Conservation (phyloP, 2,329 filamentous ascomycete species). For the Colletotrichum sp. region DNA sequence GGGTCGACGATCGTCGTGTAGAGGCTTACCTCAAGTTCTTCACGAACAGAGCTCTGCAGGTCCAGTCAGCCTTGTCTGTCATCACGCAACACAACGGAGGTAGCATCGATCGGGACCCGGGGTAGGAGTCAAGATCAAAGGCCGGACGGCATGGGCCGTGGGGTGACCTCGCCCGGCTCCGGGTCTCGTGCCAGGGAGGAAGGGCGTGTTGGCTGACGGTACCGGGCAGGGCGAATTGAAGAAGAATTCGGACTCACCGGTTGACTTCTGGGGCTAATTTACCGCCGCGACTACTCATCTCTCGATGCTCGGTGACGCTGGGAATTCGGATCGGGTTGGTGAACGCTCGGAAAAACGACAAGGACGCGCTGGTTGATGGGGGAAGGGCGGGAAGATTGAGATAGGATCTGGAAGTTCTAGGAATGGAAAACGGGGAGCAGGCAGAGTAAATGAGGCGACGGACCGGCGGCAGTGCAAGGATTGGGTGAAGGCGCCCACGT, state of each 20-base stretch:
- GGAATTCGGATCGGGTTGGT: conserved; percentile 18
- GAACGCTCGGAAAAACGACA: conserved; percentile 28
- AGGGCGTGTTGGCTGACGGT: neutral
- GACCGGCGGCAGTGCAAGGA: conserved; percentile 20
- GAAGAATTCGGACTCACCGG: conserved; percentile 66
- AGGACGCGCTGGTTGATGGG: conserved; percentile 29
- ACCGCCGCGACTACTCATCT: conserved; percentile 95
- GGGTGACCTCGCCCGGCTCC: conserved; percentile 4
- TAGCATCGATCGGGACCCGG: neutral
- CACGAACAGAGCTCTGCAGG: conserved; percentile 92
- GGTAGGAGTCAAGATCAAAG: neutral
- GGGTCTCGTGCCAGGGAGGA: conserved; percentile 14
- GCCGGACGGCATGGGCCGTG: conserved; percentile 4
- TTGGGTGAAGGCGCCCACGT: conserved; percentile 13
- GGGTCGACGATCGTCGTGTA: conserved; percentile 49
- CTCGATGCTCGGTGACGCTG: conserved; percentile 56
- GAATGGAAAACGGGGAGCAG: conserved; percentile 24
- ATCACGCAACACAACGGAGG: neutral
- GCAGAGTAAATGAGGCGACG: conserved; percentile 24
- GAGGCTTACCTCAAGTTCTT: conserved; percentile 92
- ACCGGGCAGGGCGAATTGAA: conserved; percentile 9
- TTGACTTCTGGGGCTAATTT: conserved; percentile 99
- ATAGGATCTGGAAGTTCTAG: conserved; percentile 22
- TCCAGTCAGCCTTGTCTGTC: conserved; percentile 34
- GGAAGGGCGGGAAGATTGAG: conserved; percentile 16